phyloP scores from a whole-genome alignment of 192 early-diverging fungal genomes.

The Coemansia sp. region DNA sequence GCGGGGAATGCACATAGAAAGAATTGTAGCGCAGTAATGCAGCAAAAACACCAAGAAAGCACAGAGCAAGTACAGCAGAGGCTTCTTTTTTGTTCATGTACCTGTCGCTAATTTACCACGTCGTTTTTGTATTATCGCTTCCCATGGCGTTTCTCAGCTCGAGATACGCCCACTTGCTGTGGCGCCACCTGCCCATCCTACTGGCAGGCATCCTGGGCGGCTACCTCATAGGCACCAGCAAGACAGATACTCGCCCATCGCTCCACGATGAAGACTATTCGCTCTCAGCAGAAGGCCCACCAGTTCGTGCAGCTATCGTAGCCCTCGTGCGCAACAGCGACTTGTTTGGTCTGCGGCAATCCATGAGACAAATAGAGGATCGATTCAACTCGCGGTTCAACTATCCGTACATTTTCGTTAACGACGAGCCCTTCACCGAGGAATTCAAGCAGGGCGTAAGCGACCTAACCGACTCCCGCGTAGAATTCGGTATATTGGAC shows the following conservation, averaged over 20 bases:
- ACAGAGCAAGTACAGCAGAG: too few relatives aligned
- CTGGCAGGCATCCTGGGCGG: conserved; percentile 21
- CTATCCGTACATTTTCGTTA: conserved; percentile 84
- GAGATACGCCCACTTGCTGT: conserved; percentile 1
- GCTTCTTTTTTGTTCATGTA: neutral
- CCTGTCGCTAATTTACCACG: neutral
- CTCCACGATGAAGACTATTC: neutral
- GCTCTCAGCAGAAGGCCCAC: neutral
- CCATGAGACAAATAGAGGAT: conserved; percentile 63
- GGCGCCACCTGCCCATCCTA: conserved; percentile 25
- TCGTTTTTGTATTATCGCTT: neutral
- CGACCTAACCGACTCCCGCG: conserved; percentile 22
- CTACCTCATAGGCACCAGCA: conserved; percentile 25
- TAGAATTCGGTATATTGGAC: conserved; percentile 41
- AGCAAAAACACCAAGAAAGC: neutral
- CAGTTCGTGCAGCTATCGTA: conserved; percentile 60
- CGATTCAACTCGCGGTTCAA: conserved; percentile 70
- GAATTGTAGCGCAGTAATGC: neutral
- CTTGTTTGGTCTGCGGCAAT: conserved; percentile 53
- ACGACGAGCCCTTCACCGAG: conserved; percentile 69
- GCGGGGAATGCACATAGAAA: neutral
- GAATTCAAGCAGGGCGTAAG: conserved; percentile 60
- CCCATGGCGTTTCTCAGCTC: neutral
- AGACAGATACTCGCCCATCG: neutral
- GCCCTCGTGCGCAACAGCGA: conserved; percentile 69